phyloP scores from a whole-genome alignment of 768 basidiomycete species.

The Amanita muscaria region DNA sequence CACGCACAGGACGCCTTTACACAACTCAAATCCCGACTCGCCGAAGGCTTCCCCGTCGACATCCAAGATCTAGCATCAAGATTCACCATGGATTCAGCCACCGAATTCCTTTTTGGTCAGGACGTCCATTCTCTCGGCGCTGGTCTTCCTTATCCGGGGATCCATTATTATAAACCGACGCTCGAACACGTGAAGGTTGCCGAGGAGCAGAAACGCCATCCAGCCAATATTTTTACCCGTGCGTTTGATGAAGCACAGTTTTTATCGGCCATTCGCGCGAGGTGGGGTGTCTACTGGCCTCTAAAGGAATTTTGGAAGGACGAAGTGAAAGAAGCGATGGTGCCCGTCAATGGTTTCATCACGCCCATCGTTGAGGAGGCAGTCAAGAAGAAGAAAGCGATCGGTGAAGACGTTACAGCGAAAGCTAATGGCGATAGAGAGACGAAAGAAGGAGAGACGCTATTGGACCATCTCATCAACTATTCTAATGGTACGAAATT shows the following conservation, averaged over 20 bases:
- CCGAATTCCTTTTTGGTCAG: conserved; percentile 50
- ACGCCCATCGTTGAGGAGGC: conserved; percentile 41
- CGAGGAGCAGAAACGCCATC: conserved; percentile 20
- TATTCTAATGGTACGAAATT: conserved; percentile 48
- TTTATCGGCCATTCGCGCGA: conserved; percentile 25
- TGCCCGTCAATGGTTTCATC: conserved; percentile 38
- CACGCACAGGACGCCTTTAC: conserved; percentile 41
- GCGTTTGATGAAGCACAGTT: conserved; percentile 42
- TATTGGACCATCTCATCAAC: conserved; percentile 42
- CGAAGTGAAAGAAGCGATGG: conserved; percentile 31
- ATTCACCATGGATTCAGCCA: conserved; percentile 61
- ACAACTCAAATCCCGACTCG: conserved; percentile 34
- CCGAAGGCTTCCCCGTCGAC: conserved; percentile 43
- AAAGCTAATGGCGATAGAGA: conserved; percentile 17
- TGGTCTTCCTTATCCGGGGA: conserved; percentile 40
- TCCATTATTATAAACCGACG: conserved; percentile 13
- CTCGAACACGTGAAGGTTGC: conserved; percentile 19
- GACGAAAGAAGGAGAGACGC: conserved; percentile 30
- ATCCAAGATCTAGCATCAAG: conserved; percentile 45
- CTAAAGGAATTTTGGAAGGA: conserved; percentile 42
- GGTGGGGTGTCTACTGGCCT: conserved; percentile 26
- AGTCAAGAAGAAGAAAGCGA: conserved; percentile 26
- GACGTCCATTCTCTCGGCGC: conserved; percentile 41
- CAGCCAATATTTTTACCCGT: conserved; percentile 34
- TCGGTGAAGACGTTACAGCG: background rate